Percentiles rank a stretch among this genome's conserved stretches.
These are phyloP conservation scores for Fraxinus floribunda DNA, from an alignment of 305 asterid species.

Conservation along the genomic window DNA sequence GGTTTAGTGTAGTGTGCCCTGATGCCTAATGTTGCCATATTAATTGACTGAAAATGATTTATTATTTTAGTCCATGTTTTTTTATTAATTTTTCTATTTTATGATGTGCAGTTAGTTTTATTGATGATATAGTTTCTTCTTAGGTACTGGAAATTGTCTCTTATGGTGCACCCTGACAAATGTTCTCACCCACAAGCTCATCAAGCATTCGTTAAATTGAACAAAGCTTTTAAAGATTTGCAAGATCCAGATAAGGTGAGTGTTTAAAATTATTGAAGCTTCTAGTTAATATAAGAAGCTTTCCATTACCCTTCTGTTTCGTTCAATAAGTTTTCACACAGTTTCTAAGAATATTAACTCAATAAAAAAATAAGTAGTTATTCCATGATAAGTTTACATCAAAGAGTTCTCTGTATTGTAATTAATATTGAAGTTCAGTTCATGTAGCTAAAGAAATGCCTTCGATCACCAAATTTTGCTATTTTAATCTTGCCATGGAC, in stretches of 20 bases:
- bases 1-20: not conserved
- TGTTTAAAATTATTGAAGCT: conserved; percentile 4
- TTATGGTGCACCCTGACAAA: conserved; percentile 97
- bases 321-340: not conserved
- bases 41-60: not conserved
- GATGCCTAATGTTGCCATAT: not conserved
- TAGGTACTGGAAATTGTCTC: conserved; percentile 94
- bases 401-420: not conserved
- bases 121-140: conserved; percentile 13
- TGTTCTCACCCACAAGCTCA: conserved; percentile 93
- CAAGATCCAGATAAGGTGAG: conserved; percentile 91
- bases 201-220: conserved; percentile 85
- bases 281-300: not conserved
- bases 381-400: not conserved
- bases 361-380: not conserved
- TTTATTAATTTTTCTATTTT: not conserved
- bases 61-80: not conserved
- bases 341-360: not conserved
- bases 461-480: not conserved
- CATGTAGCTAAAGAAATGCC: not conserved
- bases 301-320: not conserved
- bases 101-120: not conserved
- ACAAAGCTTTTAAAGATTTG: conserved; percentile 87
- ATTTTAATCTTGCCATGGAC: not conserved
- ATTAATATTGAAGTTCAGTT: not conserved